Conservation (phyloP, 805 yeast genomes). For the Yamadazyma ubonensis region DNA sequence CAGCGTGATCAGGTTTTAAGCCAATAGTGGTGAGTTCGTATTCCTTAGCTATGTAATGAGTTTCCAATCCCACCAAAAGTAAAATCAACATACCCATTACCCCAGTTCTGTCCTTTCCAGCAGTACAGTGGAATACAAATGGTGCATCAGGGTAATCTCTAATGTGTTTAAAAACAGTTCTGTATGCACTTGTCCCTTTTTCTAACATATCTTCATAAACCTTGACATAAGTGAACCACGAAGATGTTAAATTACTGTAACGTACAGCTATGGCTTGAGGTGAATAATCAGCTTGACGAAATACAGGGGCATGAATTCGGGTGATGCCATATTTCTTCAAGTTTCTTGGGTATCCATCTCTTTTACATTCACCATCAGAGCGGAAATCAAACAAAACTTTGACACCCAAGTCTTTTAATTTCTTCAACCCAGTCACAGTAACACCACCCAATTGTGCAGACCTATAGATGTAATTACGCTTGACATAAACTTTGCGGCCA, state of each 20-base stretch:
- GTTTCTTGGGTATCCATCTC: constrained; percentile 41
- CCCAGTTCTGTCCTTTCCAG: constrained; percentile 88
- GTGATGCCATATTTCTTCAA: constrained; percentile 43
- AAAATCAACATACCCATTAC: constrained; percentile 66
- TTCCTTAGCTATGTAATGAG: constrained; percentile 65
- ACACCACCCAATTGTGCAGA: constrained; percentile 59
- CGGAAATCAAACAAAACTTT: constrained; percentile 66
- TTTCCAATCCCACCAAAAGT: constrained; percentile 62
- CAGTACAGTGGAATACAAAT: constrained; percentile 73
- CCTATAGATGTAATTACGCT: constrained; percentile 56
- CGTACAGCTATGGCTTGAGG: constrained; percentile 63
- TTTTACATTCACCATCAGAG: constrained; percentile 53
- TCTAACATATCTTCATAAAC: constrained; percentile 61
- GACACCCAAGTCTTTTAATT: constrained; percentile 46
- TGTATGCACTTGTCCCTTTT: constrained; percentile 48
- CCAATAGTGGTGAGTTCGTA: constrained; percentile 76
- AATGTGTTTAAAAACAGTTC: constrained; percentile 51
- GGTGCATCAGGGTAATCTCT: constrained; percentile 47
- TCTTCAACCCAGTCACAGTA: constrained; percentile 48
- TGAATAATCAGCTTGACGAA: constrained; percentile 51
- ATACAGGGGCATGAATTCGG: constrained; percentile 58
- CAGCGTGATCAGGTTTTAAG: constrained; percentile 47
- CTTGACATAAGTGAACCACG: constrained; percentile 60
- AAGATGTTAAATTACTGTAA: constrained; percentile 52
- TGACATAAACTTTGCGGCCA: constrained; percentile 40